Evolutionary conservation across 768 basidiomycete genomes (phyloP).

Genomic region (Tulasnella sp.): DNA sequence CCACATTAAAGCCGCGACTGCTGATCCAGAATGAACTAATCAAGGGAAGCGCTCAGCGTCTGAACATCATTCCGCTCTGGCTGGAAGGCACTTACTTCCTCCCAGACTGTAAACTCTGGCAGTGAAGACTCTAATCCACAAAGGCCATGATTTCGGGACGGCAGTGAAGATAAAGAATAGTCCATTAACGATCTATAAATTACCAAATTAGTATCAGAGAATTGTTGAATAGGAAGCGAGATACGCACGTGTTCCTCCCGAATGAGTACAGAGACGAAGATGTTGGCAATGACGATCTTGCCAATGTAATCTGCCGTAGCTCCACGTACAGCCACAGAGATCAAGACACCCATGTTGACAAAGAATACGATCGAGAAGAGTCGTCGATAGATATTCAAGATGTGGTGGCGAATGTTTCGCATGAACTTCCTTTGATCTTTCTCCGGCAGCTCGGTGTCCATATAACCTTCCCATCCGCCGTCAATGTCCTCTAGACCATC

Average conservation of each 20-base stretch:
- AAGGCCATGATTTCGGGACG: conserved; percentile 2
- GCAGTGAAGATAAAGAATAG: conserved; percentile 14
- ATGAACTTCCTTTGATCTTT: conserved; percentile 31
- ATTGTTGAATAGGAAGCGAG: not conserved
- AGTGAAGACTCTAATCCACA: conserved; percentile 6
- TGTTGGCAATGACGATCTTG: conserved; percentile 20
- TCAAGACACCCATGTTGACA: conserved; percentile 44
- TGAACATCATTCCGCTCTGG: not conserved
- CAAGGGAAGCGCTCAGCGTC: not conserved
- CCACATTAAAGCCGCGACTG: conserved; percentile 21
- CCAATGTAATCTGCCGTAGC: conserved; percentile 10
- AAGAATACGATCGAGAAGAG: conserved; percentile 48
- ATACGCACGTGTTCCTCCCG: conserved; percentile 20
- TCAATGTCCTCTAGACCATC: conserved; percentile 18
- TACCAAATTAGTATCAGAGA: too few relatives aligned
- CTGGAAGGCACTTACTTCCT: conserved; percentile 12
- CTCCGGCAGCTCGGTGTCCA: conserved; percentile 43
- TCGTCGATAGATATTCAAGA: conserved; percentile 49
- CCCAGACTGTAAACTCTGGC: conserved; percentile 16
- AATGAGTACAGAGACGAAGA: conserved; percentile 13
- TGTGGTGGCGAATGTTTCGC: conserved; percentile 48
- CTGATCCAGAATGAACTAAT: conserved; percentile 22
- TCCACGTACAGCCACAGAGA: conserved; percentile 27
- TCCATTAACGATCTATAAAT: conserved; percentile 10
- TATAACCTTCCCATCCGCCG: conserved; percentile 43